phyloP scores from a whole-genome alignment of 495 filamentous ascomycete species.

The Cercophora scortea region DNA sequence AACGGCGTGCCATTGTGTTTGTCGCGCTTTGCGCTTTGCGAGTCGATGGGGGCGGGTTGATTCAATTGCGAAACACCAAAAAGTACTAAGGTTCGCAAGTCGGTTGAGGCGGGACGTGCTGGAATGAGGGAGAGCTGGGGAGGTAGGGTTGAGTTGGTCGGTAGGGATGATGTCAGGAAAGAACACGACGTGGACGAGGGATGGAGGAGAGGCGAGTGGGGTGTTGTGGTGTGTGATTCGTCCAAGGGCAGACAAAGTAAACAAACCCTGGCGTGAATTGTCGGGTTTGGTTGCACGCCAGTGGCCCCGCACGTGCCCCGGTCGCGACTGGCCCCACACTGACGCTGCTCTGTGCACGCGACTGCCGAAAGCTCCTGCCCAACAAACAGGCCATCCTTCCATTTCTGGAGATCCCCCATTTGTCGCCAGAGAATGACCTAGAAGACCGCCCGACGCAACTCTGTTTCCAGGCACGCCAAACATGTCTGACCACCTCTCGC shows the following conservation, averaged over 20 bases:
- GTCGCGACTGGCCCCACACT: too few relatives aligned
- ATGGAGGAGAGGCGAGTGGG: neutral
- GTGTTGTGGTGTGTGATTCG: slow-evolving; percentile 25
- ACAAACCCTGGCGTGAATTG: slow-evolving; percentile 14
- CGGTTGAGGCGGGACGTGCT: slow-evolving; percentile 11
- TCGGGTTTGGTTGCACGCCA: neutral
- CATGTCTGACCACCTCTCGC: too few relatives aligned
- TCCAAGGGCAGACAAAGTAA: slow-evolving; percentile 16
- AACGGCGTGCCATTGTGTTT: slow-evolving; percentile 36
- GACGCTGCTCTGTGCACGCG: neutral
- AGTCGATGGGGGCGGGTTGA: too few relatives aligned
- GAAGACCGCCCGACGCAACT: too few relatives aligned
- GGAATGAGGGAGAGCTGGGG: slow-evolving; percentile 5
- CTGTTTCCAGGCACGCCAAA: too few relatives aligned
- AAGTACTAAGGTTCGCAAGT: too few relatives aligned
- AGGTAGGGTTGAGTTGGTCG: slow-evolving; percentile 1
- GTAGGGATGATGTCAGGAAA: slow-evolving; percentile 19
- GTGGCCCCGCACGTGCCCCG: too few relatives aligned
- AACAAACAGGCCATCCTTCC: too few relatives aligned
- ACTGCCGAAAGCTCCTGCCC: too few relatives aligned
- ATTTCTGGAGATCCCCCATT: too few relatives aligned
- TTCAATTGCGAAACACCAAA: too few relatives aligned
- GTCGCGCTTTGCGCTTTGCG: neutral
- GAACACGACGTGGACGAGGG: slow-evolving; percentile 11
- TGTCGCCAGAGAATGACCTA: too few relatives aligned